Percentiles rank a stretch among this genome's conserved stretches.
Conservation (phyloP, 306 rosid genomes). For the Glycine tomentella region DNA sequence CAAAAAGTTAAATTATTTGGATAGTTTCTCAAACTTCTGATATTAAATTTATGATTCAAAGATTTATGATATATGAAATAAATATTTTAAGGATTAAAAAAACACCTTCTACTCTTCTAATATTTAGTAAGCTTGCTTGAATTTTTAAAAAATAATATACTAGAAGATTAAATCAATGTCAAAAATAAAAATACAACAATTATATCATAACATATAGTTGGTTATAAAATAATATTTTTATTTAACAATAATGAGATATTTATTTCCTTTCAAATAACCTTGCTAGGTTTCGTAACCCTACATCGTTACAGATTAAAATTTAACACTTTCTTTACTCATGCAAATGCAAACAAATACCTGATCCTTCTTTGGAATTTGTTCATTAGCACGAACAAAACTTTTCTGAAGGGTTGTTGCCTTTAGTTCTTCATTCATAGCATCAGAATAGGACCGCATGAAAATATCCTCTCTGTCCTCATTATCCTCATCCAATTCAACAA, state of each 20-base stretch:
- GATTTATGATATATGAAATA: background rate
- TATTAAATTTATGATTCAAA: background rate
- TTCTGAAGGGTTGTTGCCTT: constrained; percentile 75
- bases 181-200: no score
- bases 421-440: constrained; percentile 73
- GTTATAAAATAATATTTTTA: background rate
- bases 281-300: background rate
- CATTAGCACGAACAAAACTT: constrained; percentile 86
- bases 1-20: background rate
- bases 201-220: background rate
- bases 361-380: constrained; percentile 67
- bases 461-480: constrained; percentile 54
- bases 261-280: background rate
- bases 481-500: constrained; percentile 54
- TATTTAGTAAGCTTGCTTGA: background rate
- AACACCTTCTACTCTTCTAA: background rate
- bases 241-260: background rate
- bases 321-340: constrained; percentile 22
- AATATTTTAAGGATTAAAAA: no score
- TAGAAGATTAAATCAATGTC: background rate
- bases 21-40: background rate
- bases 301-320: constrained; percentile 11
- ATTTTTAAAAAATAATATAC: background rate
- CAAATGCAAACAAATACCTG: constrained; percentile 61
- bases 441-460: constrained; percentile 79